Conservation (phyloP, 805 yeast species). For the Starmerella apicola region DNA sequence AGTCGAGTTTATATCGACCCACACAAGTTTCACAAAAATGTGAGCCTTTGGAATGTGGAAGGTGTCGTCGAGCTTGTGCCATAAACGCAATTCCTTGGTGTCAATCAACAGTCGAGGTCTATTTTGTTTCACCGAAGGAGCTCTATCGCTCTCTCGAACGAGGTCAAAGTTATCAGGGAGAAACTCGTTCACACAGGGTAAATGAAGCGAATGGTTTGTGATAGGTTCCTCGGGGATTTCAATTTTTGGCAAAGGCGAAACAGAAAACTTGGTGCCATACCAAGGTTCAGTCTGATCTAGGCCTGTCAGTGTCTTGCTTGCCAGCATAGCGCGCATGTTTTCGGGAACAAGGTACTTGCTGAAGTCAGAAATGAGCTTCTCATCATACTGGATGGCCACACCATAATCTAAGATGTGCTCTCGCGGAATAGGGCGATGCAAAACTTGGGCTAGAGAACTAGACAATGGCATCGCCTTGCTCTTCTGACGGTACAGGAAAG, state of each 20-base stretch:
- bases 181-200: constrained; percentile 68
- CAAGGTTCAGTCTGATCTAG: constrained; percentile 53
- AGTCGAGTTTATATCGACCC: constrained; percentile 30
- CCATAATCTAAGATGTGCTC: constrained; percentile 46
- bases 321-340: constrained; percentile 49
- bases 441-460: constrained; percentile 46
- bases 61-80: constrained; percentile 86
- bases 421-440: constrained; percentile 57
- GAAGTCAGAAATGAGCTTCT: constrained; percentile 39
- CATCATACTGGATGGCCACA: constrained; percentile 48
- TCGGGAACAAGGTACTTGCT: constrained; percentile 39
- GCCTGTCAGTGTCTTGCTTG: constrained; percentile 40
- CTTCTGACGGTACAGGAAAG: constrained; percentile 74
- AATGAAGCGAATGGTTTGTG: constrained; percentile 29
- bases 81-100: constrained; percentile 30
- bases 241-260: constrained; percentile 30
- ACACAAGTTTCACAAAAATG: constrained; percentile 49
- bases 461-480: constrained; percentile 59
- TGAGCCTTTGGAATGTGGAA: constrained; percentile 81
- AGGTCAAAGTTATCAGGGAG: constrained; percentile 70
- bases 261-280: constrained; percentile 78
- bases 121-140: constrained; percentile 31
- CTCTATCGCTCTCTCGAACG: constrained; percentile 28
- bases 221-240: constrained; percentile 16
- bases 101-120: constrained; percentile 52